Conservation (phyloP, 805 yeast genomes). For the Wickerhamiella parazyma region DNA sequence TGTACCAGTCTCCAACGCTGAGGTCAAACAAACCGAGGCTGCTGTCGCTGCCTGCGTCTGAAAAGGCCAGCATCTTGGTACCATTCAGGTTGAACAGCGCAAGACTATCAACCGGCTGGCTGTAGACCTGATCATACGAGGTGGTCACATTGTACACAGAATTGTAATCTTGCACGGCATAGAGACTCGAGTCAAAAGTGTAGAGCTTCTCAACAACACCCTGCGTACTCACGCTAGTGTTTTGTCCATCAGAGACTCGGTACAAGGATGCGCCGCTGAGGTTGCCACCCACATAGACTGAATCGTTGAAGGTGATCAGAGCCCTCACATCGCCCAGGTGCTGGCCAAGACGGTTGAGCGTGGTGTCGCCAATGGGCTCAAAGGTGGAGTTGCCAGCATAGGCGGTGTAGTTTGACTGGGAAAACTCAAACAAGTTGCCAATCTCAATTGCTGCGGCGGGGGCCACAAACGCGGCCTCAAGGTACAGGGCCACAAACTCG, state of each 20-base stretch:
- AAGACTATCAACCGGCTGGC: slow-evolving; percentile 15
- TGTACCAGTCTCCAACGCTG: slow-evolving; percentile 18
- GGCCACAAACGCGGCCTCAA: slow-evolving; percentile 32
- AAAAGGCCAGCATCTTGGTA: slow-evolving; percentile 19
- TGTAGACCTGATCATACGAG: slow-evolving; percentile 5
- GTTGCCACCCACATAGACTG: slow-evolving; percentile 38
- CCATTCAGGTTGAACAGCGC: slow-evolving; percentile 19
- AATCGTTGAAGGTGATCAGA: slow-evolving; percentile 23
- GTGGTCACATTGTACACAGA: slow-evolving; percentile 5
- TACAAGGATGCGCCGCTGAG: slow-evolving; percentile 24
- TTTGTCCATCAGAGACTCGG: not conserved
- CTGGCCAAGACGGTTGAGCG: slow-evolving; percentile 30
- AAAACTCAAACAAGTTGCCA: slow-evolving; percentile 54
- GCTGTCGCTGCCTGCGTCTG: slow-evolving; percentile 14
- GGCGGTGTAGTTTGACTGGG: slow-evolving; percentile 48
- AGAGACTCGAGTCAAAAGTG: not conserved
- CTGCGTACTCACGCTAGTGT: not conserved
- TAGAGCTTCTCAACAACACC: slow-evolving; percentile 8
- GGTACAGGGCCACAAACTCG: slow-evolving; percentile 59
- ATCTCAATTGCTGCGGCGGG: slow-evolving; percentile 30
- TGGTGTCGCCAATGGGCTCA: slow-evolving; percentile 35
- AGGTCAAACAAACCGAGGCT: slow-evolving; percentile 10
- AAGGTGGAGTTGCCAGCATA: slow-evolving; percentile 22
- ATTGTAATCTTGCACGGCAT: slow-evolving; percentile 3
- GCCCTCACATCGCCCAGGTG: slow-evolving; percentile 29